Percentiles rank a stretch among this genome's conserved stretches.
These are phyloP conservation scores for Capronia coronata DNA, from an alignment of 2,329 filamentous ascomycete species.

Conservation along the genomic window DNA sequence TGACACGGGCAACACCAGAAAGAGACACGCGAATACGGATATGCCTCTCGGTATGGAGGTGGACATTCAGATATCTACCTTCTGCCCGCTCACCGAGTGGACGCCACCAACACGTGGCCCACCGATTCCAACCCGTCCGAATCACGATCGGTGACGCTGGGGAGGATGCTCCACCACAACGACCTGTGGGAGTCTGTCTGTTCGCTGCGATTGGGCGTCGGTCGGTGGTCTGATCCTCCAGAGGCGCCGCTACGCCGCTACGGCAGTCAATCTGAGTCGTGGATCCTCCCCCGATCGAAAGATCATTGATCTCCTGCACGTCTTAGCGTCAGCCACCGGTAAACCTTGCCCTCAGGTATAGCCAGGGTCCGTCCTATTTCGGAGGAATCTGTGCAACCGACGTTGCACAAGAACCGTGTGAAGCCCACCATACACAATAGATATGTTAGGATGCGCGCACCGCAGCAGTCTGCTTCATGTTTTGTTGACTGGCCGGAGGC, in stretches of 20 bases:
- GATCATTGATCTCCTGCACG: slow-evolving; percentile 17
- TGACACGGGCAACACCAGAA: no score
- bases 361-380: slow-evolving; percentile 4
- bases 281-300: slow-evolving; percentile 5
- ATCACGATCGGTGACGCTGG: slow-evolving; percentile 5
- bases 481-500: no score
- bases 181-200: not conserved
- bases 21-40: no score
- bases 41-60: no score
- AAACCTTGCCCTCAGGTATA: not conserved
- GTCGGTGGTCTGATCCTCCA: not conserved
- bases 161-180: not conserved
- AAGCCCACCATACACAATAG: not conserved
- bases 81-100: not conserved
- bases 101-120: slow-evolving; percentile 24
- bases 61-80: not conserved
- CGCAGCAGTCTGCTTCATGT: no score
- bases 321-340: slow-evolving; percentile 5
- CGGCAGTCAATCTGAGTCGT: slow-evolving; percentile 9
- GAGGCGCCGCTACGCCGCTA: not conserved
- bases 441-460: no score
- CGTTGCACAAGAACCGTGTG: slow-evolving; percentile 8
- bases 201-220: not conserved
- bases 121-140: slow-evolving; percentile 8
- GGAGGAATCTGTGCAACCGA: slow-evolving; percentile 7